Evolutionary conservation across 805 yeast species (phyloP).

Genomic region (Crinitomyces ghanaensis): DNA sequence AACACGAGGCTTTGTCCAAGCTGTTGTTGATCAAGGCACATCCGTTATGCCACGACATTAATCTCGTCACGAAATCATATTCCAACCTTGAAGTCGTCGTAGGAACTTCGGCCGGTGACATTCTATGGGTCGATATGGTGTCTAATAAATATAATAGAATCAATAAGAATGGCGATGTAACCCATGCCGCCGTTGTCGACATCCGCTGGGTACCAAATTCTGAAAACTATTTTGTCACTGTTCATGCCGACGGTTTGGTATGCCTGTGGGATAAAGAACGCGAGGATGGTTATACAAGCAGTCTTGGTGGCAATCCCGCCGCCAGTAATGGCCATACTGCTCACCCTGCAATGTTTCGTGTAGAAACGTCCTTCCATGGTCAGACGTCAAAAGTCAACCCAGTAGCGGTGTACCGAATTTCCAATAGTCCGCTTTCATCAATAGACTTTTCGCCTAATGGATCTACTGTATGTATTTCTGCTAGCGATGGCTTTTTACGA

Average conservation of each 20-base stretch:
- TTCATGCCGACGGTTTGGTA: constrained; percentile 53
- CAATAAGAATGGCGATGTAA: constrained; percentile 38
- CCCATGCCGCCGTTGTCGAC: constrained; percentile 33
- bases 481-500: constrained; percentile 55
- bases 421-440: constrained; percentile 46
- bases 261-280: constrained; percentile 38
- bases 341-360: constrained; percentile 14
- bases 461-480: constrained; percentile 26
- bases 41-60: constrained; percentile 30
- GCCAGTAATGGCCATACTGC: too few relatives aligned
- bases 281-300: constrained; percentile 30
- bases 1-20: constrained; percentile 29
- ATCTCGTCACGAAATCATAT: constrained; percentile 21
- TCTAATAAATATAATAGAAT: constrained; percentile 38
- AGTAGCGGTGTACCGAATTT: constrained; percentile 52
- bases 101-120: constrained; percentile 60
- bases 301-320: constrained; percentile 10
- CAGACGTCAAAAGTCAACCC: constrained; percentile 28
- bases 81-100: constrained; percentile 38
- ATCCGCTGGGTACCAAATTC: constrained; percentile 37
- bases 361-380: constrained; percentile 9
- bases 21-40: constrained; percentile 29
- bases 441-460: constrained; percentile 32
- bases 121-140: constrained; percentile 47
- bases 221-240: constrained; percentile 39